These are phyloP conservation scores for Xylaria polymorpha DNA, from an alignment of 2,329 filamentous ascomycete genomes.

Conservation along the genomic window DNA sequence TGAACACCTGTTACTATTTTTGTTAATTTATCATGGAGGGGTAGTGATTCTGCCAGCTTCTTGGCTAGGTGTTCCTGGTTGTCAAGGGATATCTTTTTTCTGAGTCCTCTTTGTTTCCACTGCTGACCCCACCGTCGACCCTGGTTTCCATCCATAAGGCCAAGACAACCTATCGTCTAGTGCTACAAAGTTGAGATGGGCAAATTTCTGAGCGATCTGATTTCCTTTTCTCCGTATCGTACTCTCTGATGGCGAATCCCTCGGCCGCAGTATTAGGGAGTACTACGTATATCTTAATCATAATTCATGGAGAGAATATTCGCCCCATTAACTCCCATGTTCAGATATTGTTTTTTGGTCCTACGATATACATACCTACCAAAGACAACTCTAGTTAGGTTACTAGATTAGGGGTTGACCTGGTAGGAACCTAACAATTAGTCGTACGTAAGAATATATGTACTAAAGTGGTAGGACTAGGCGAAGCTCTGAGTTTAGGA, in stretches of 20 bases:
- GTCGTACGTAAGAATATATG: background rate
- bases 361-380: background rate
- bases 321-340: background rate
- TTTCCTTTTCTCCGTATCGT: background rate
- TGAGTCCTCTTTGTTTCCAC: background rate
- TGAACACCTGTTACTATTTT: background rate
- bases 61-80: slow-evolving; percentile 3
- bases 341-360: background rate
- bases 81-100: background rate
- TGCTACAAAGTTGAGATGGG: background rate
- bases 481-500: background rate
- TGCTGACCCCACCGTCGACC: slow-evolving; percentile 8
- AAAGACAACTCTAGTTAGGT: background rate
- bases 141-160: slow-evolving; percentile 4
- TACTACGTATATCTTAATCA: background rate
- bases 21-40: background rate
- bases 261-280: background rate
- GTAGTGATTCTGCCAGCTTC: background rate
- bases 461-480: background rate
- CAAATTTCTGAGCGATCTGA: background rate
- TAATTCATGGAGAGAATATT: background rate
- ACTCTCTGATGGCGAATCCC: too few relatives aligned
- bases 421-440: background rate
- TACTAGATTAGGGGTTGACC: background rate
- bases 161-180: background rate